Evolutionary conservation across 1,284 basidiomycete species (phyloP).

Genomic region (Apiotrichum laibachii): DNA sequence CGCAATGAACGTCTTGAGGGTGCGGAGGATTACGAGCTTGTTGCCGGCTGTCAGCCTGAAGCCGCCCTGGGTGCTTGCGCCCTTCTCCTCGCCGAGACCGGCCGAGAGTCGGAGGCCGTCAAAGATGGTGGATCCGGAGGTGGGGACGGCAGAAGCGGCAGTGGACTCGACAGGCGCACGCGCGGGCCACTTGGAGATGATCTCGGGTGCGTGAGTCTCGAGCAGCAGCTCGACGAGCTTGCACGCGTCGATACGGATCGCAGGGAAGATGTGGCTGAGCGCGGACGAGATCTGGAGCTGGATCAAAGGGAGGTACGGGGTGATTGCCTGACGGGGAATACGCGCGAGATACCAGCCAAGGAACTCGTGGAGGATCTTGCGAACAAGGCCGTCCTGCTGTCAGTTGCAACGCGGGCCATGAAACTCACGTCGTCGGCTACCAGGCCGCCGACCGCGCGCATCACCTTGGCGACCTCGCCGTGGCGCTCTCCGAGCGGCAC

Average conservation of each 20-base stretch:
- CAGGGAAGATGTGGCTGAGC: constrained; percentile 90
- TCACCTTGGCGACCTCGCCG: constrained; percentile 61
- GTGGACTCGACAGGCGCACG: neutral
- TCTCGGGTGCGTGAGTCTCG: constrained; percentile 64
- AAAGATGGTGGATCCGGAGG: constrained; percentile 33
- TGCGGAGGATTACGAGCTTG: constrained; percentile 42
- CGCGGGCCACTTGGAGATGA: constrained; percentile 66
- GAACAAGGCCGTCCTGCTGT: constrained; percentile 52
- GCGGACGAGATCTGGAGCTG: constrained; percentile 85
- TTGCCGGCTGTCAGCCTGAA: constrained; percentile 31
- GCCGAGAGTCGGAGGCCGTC: constrained; percentile 47
- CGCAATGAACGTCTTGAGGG: constrained; percentile 41
- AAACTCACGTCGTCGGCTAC: constrained; percentile 72
- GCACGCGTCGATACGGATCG: constrained; percentile 86
- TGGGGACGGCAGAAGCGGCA: constrained; percentile 1
- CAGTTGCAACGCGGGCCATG: neutral
- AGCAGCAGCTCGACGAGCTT: constrained; percentile 76
- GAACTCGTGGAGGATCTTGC: constrained; percentile 52
- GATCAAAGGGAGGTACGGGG: constrained; percentile 69
- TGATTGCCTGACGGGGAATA: constrained; percentile 58
- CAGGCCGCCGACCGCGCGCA: constrained; percentile 67
- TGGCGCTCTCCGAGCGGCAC: constrained; percentile 43
- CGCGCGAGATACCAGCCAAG: constrained; percentile 69
- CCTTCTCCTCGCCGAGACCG: constrained; percentile 47
- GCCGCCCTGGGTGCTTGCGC: constrained; percentile 37